phyloP scores from a whole-genome alignment of 345 rosid species.

The Reutealis trisperma region DNA sequence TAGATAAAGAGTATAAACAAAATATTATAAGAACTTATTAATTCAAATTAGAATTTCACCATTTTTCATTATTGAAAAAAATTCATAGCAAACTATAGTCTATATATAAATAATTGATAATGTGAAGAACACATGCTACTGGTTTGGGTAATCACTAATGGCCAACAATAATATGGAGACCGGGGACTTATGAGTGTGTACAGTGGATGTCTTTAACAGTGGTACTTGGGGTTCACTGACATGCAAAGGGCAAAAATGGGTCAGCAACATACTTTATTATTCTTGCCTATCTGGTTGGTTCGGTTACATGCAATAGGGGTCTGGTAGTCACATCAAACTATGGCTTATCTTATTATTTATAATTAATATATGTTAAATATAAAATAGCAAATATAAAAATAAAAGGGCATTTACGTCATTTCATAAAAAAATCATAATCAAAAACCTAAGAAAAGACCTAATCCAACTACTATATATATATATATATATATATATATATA shows the following conservation, averaged over 20 bases:
- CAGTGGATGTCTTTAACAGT: too few species aligned
- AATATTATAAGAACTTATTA: too few species aligned
- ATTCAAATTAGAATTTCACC: too few species aligned
- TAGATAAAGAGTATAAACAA: too few species aligned
- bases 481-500: too few species aligned
- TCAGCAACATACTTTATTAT: conserved; percentile 5
- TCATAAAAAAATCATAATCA: background rate
- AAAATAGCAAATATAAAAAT: background rate
- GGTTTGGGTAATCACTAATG: background rate
- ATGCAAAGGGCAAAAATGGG: conserved; percentile 14
- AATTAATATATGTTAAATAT: background rate
- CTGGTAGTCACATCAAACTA: conserved; percentile 4
- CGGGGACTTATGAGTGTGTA: too few species aligned
- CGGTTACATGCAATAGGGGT: conserved; percentile 22
- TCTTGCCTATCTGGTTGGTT: conserved; percentile 15
- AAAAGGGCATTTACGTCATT: conserved; percentile 4
- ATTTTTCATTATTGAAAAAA: too few species aligned
- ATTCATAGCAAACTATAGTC: too few species aligned
- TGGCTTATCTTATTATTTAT: background rate
- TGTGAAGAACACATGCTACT: too few species aligned
- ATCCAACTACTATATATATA: conserved; percentile 15
- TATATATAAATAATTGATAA: too few species aligned
- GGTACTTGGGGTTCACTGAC: background rate
- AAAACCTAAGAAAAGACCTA: conserved; percentile 19
- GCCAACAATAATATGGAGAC: background rate